Base-by-base conservation (phyloP, 345 rosid genomes). In the Diplotaxis tenuifolia region DNA sequence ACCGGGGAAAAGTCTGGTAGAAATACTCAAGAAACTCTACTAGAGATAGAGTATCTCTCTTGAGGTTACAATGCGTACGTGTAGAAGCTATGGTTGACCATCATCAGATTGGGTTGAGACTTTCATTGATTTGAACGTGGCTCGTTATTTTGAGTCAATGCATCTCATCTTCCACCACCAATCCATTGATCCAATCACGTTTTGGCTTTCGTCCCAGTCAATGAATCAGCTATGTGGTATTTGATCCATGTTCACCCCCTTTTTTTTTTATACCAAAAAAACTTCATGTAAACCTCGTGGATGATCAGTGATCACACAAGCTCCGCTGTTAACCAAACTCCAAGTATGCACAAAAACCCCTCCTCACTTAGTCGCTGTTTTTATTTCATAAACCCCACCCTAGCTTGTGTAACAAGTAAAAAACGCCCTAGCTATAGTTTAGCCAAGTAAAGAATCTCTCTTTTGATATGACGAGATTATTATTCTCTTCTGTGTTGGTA, bases 261-360 rank as follows among this genome's bases (percentile, higher is more conserved):
- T 4, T 16, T 16, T 16, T 2, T 20, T 53, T 20, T 19, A 1
- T 22, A 54, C 1, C 4, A 20, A 6, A 34, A 28, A 20, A 12
- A 45, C 29, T 38, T 64, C 78, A 74, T 67, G 6, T 12, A 58
- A 49, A 59, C 38, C 27, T 52, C 64, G 61, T 75, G 56, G 5
- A 7, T 38, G 47, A 7, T 19, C 50, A 27, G 3, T 34, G 38
- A 42, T 70, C 79, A 76, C 79, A 62, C 79, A 55, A 76, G 29
- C 61, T 70, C 58, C 45, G 59, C 63, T 76, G 75, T 1, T 45
- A 42, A 76, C 79, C 79, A 70, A 76, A 74, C 58, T 49, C 70
- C 20, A 68, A 38, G n/a, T 56, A 68, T 61, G 68, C 70, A 50
- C 28, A 29, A 18, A 2, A 18, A 5, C 9, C 23, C 45, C 49